Conservation (phyloP, 306 rosid species). For the Inga laurina region DNA sequence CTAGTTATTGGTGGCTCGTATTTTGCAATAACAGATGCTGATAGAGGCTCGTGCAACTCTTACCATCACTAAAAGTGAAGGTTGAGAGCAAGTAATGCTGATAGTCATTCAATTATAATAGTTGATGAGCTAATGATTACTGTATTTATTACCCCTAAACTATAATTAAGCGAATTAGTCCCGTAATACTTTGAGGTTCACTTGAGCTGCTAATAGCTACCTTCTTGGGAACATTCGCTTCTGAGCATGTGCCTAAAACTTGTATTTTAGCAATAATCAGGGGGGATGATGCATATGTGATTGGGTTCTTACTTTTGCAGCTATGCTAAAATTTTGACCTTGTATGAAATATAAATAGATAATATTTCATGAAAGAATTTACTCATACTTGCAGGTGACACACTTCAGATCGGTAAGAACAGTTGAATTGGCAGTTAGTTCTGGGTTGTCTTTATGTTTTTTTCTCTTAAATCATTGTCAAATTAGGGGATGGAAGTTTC, state of each 20-base stretch:
- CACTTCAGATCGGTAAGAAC: constrained; percentile 27
- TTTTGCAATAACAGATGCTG: background rate
- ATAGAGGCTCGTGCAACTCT: background rate
- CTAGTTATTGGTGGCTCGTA: background rate
- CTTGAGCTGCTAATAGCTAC: background rate
- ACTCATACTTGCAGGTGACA: constrained; percentile 14
- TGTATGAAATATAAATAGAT: background rate
- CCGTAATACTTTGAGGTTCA: background rate
- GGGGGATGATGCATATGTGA: background rate
- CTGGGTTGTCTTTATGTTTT: constrained; percentile 4
- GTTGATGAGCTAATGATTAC: background rate
- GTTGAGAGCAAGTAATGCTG: background rate
- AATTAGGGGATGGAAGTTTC: constrained; percentile 36
- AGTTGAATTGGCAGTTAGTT: constrained; percentile 19
- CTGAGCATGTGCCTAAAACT: background rate
- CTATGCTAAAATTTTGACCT: background rate
- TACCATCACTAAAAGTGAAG: background rate
- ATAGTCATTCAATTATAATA: background rate
- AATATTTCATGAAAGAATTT: constrained; percentile 2
- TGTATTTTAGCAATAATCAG: background rate
- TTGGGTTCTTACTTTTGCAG: background rate
- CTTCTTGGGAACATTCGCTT: background rate
- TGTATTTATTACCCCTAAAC: background rate
- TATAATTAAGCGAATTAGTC: background rate
- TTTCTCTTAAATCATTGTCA: constrained; percentile 12